phyloP scores from a whole-genome alignment of 1,284 basidiomycete genomes.

The Rhizoctonia solani region DNA sequence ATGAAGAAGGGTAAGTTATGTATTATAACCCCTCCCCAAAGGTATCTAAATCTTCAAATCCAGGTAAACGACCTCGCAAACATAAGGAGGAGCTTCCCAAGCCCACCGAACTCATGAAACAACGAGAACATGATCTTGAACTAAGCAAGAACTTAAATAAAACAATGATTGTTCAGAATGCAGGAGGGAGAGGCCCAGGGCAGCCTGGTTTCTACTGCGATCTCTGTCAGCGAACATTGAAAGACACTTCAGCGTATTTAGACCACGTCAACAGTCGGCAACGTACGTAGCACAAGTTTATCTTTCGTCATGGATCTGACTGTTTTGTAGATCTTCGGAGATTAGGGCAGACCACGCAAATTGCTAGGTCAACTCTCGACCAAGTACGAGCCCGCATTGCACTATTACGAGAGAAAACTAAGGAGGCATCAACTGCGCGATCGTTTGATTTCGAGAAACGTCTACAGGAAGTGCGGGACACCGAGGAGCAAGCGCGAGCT shows the following conservation, averaged over 20 bases:
- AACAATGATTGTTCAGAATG: conserved; percentile 87
- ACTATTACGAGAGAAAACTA: conserved; percentile 81
- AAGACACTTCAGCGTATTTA: conserved; percentile 90
- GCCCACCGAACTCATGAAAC: conserved; percentile 87
- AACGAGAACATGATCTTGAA: conserved; percentile 77
- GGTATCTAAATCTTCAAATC: not conserved
- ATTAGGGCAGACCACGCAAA: conserved; percentile 92
- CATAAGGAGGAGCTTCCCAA: conserved; percentile 70
- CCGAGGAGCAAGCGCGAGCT: conserved; percentile 64
- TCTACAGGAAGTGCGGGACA: conserved; percentile 78
- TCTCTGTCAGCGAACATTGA: conserved; percentile 86
- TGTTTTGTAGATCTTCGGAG: conserved; percentile 72
- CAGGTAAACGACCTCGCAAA: conserved; percentile 78
- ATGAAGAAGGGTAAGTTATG: conserved; percentile 70
- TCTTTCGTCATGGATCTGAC: not conserved
- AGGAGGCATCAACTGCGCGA: conserved; percentile 77
- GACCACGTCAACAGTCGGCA: conserved; percentile 95
- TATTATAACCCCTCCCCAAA: not conserved
- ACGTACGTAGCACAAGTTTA: conserved; percentile 61
- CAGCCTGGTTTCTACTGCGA: conserved; percentile 94
- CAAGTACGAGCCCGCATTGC: conserved; percentile 92
- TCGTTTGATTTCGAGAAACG: conserved; percentile 92
- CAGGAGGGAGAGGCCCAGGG: conserved; percentile 75
- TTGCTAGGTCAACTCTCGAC: conserved; percentile 86
- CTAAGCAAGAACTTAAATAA: conserved; percentile 91